Evolutionary conservation across 371 early-diverging fungal species (phyloP).

Genomic region (Syncephalastrum monosporum): DNA sequence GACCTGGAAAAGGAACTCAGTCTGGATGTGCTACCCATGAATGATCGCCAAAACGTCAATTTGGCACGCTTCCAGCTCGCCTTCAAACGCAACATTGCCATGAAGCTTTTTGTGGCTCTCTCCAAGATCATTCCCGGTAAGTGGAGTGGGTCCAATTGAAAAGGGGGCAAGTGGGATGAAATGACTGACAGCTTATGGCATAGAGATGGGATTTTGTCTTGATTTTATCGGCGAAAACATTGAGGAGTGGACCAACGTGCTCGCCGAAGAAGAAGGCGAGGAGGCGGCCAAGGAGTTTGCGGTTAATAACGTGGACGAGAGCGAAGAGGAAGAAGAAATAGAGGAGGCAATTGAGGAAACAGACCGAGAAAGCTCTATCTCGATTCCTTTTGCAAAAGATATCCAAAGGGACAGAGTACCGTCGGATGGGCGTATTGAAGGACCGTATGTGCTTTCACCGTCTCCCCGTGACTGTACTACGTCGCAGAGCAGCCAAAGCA

Average conservation of each 20-base stretch:
- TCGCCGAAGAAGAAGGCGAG: too few relatives aligned
- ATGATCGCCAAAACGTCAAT: constrained; percentile 37
- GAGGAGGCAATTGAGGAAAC: too few relatives aligned
- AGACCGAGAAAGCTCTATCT: too few relatives aligned
- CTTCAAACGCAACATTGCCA: constrained; percentile 38
- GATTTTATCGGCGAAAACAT: constrained; percentile 37
- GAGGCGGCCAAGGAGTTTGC: too few relatives aligned
- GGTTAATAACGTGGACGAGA: too few relatives aligned
- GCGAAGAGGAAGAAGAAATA: too few relatives aligned
- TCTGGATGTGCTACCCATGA: constrained; percentile 37
- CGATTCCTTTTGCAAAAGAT: too few relatives aligned
- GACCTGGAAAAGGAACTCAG: constrained; percentile 68
- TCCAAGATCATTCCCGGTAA: constrained; percentile 34
- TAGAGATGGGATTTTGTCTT: constrained; percentile 42
- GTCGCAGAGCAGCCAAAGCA: too few relatives aligned
- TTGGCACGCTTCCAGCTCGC: constrained; percentile 41
- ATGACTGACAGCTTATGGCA: neutral
- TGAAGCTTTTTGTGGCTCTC: constrained; percentile 36
- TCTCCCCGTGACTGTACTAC: too few relatives aligned
- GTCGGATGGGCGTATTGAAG: too few relatives aligned
- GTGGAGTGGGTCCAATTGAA: constrained; percentile 4
- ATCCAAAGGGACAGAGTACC: too few relatives aligned
- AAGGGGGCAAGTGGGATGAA: neutral
- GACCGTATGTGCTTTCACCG: too few relatives aligned
- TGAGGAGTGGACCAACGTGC: constrained; percentile 24